Evolutionary conservation across 257 asterid species (phyloP).

Genomic region (Petrea volubilis): DNA sequence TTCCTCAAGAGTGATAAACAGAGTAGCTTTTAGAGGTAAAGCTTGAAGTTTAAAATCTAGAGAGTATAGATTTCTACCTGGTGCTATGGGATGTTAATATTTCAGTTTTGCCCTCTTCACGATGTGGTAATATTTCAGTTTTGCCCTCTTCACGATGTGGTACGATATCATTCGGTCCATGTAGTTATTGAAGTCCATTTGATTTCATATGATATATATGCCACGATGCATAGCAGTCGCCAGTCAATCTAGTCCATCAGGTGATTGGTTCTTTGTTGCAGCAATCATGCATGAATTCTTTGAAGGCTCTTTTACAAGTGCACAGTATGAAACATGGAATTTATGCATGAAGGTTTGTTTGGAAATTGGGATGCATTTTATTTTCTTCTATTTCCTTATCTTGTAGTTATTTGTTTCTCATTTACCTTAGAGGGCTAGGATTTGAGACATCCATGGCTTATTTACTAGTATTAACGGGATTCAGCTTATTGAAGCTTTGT

Average conservation of each 20-base stretch:
- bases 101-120: background rate
- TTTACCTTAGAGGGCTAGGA: background rate
- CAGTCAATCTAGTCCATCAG: background rate
- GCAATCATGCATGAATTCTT: background rate
- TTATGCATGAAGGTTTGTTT: background rate
- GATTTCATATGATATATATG: background rate
- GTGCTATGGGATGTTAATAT: background rate
- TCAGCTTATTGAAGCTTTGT: background rate
- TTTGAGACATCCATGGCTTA: background rate
- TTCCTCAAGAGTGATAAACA: background rate
- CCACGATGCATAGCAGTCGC: background rate
- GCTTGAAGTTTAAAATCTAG: background rate
- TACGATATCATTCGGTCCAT: background rate
- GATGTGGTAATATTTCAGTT: background rate
- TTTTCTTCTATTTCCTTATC: background rate
- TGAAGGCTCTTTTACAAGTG: background rate
- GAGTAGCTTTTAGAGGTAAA: background rate
- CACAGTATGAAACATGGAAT: background rate
- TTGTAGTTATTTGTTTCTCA: background rate
- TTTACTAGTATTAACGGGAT: background rate
- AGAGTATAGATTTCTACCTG: background rate
- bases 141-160: background rate
- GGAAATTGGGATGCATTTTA: background rate
- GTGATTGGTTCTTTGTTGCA: background rate
- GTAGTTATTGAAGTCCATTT: background rate